Conservation (phyloP, 768 basidiomycete genomes). For the Kwoniella dendrophila region DNA sequence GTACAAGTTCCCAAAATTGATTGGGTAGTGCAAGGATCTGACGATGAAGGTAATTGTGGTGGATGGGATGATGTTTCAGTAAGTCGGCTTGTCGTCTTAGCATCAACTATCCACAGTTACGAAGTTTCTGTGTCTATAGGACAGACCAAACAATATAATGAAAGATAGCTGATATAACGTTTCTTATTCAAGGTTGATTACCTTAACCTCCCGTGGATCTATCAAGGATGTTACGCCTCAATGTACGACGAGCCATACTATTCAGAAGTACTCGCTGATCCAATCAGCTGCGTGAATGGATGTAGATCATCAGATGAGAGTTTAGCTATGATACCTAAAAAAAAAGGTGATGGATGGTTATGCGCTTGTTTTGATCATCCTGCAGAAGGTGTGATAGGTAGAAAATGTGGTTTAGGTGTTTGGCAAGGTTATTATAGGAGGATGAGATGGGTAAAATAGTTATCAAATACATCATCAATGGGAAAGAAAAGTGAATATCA, state of each 20-base stretch:
- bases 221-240: slow-evolving; percentile 12
- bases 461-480: too few species aligned
- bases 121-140: not conserved
- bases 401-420: slow-evolving; percentile 6
- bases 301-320: not conserved
- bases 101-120: too few species aligned
- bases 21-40: not conserved
- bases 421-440: slow-evolving; percentile 9
- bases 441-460: too few species aligned
- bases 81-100: not conserved
- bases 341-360: slow-evolving; percentile 8
- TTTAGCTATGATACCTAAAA: not conserved
- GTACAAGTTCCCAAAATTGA: not conserved
- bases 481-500: too few species aligned
- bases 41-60: slow-evolving; percentile 11
- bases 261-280: not conserved
- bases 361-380: slow-evolving; percentile 9
- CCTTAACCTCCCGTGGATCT: slow-evolving; percentile 11
- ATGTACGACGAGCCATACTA: not conserved
- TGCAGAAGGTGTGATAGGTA: slow-evolving; percentile 5
- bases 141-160: too few species aligned
- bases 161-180: not conserved
- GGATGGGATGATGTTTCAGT: slow-evolving; percentile 9
- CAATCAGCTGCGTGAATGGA: not conserved
- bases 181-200: slow-evolving; percentile 5